Conservation (phyloP, 805 yeast species). For the Scheffersomyces spartinae region DNA sequence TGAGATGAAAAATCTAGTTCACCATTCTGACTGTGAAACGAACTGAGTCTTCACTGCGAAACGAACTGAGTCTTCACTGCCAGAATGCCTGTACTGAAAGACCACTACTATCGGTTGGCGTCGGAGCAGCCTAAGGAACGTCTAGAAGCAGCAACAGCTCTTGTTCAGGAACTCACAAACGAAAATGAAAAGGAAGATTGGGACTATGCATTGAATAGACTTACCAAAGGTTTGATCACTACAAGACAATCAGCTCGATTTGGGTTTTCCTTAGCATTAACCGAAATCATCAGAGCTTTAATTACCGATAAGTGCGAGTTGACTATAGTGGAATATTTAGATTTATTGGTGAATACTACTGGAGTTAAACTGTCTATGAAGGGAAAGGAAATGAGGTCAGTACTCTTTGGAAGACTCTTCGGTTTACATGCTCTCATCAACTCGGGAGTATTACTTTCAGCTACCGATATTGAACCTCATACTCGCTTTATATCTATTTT, state of each 20-base stretch:
- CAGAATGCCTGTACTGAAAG: conserved; percentile 54
- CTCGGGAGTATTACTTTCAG: conserved; percentile 27
- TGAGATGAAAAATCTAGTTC: no score
- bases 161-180: conserved; percentile 47
- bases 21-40: no score
- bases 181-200: conserved; percentile 46
- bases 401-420: conserved; percentile 72
- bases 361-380: conserved; percentile 31
- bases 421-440: conserved; percentile 68
- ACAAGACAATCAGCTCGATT: conserved; percentile 74
- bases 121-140: conserved; percentile 69
- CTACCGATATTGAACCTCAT: conserved; percentile 23
- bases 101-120: conserved; percentile 65
- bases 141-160: conserved; percentile 53
- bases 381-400: conserved; percentile 76
- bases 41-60: no score
- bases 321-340: conserved; percentile 22
- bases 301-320: conserved; percentile 16
- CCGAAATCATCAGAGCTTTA: conserved; percentile 44
- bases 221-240: conserved; percentile 73
- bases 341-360: conserved; percentile 27
- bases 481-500: conserved; percentile 32
- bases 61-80: no score
- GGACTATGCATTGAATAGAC: conserved; percentile 69
- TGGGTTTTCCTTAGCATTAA: conserved; percentile 81